Evolutionary conservation across 192 early-diverging fungal genomes (phyloP), one percentile per base, ranked within the genome.

Genomic region (Radiomyces spectabilis): DNA sequence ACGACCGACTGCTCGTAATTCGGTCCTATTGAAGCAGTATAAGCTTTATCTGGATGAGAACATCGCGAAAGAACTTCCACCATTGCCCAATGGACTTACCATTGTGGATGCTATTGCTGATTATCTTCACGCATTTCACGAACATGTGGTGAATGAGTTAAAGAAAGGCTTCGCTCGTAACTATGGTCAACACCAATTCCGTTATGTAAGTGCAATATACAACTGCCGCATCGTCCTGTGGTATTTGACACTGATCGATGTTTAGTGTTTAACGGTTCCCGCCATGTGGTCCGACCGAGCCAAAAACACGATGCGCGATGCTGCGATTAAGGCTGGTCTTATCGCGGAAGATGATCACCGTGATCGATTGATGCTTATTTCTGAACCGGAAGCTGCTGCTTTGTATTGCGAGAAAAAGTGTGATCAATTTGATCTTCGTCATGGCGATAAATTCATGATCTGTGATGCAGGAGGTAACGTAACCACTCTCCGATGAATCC

Each of bases 251-350:
- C n/a, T n/a, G n/a, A n/a, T n/a, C n/a, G 5, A 35, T 26, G 6
- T 34, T 21, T 72, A 72, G 63, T 69, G 68, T 54, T 32, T 77
- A 47, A 77, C 75, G 5, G 75, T 77, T 1, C 75, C 75, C 22
- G 75, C 75, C 50, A 77, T 73, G 71, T 77, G 75, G 75, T 68
- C 71, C 7, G 71, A 77, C 43, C 43, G 63, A 30, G 75, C 75
- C 21, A 77, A 74, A 63, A 71, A 61, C 2, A 66, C 65, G 22
- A 81, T 81, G 78, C 60, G 75, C 35, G 66, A 73, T 21, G 72
- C 75, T 19, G 76, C 73, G 18, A 69, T 69, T 24, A 58, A 75
- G 31, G 78, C 78, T 16, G 73, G 69, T 33, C 51, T 78, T 12
- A 73, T 81, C 24, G 51, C 66, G 26, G 35, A 66, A 13, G 40